phyloP scores from a whole-genome alignment of 768 basidiomycete species.

The Imleria badia region DNA sequence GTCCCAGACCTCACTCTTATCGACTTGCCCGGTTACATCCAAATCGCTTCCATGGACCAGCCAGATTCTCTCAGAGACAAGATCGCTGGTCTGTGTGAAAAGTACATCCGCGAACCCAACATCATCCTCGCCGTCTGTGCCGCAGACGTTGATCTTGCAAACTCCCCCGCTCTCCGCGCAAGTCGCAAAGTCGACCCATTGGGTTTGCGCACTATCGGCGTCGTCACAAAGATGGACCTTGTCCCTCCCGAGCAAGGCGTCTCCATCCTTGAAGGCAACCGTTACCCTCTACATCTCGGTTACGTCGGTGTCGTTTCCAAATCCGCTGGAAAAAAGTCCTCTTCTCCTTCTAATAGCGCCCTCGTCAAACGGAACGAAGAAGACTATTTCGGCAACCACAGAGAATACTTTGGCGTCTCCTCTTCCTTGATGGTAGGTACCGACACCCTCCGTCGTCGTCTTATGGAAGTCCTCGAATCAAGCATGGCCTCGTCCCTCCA shows the following conservation, averaged over 20 bases:
- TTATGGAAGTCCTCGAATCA: constrained; percentile 97
- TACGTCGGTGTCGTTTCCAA: constrained; percentile 97
- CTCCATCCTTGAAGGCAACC: constrained; percentile 77
- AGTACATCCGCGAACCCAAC: constrained; percentile 99
- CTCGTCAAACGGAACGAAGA: constrained; percentile 58
- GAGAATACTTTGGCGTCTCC: constrained; percentile 58
- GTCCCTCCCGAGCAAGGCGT: constrained; percentile 85
- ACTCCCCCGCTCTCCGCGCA: constrained; percentile 92
- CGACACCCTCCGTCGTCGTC: constrained; percentile 79
- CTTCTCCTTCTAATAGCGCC: constrained; percentile 47
- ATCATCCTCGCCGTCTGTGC: constrained; percentile 99
- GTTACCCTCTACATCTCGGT: constrained; percentile 96
- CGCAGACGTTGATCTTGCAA: constrained; percentile 97
- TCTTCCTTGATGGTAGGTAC: constrained; percentile 86
- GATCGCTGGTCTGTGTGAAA: constrained; percentile 85
- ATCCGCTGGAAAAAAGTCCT: constrained; percentile 55
- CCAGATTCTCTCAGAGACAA: constrained; percentile 94
- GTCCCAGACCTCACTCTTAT: constrained; percentile 98
- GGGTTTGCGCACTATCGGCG: constrained; percentile 93
- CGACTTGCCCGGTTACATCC: constrained; percentile 96
- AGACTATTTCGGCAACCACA: constrained; percentile 66
- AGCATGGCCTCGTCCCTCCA: constrained; percentile 97
- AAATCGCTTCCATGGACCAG: constrained; percentile 93
- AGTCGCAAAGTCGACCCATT: constrained; percentile 94
- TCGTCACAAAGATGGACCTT: constrained; percentile 99